Evolutionary conservation across 305 asterid species (phyloP), one percentile per base, ranked within the genome.

Genomic region (Vinca major): DNA sequence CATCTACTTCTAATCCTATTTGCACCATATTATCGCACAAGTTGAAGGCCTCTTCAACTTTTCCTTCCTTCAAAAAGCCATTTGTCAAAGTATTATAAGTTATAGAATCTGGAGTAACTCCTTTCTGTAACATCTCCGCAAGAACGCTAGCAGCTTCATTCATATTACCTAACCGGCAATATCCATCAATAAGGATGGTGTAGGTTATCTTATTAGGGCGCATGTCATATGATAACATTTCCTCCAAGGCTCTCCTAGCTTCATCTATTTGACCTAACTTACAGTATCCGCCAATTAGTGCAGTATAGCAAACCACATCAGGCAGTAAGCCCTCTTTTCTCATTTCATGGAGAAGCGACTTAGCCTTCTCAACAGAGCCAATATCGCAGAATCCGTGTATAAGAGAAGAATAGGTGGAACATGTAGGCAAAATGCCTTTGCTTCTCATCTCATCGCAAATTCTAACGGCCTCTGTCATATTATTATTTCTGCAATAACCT

Each of bases 271-370:
- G 88, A 20, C 97, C 97, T 67, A 86, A 65, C 82, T 83, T 90
- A 79, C 96, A 86, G 74, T 82, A 86, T 60, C 98, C 96, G 71
- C 85, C 80, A 33, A 92, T 81, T 47, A 92, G 73, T 39, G 96
- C 97, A 69, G 98, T 92, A 74, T 88, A 90, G 75, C 95, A 86
- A 67, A 89, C 82, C 73, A 89, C 96, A 75, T 90, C 65, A 19
- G 96, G 97, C 45, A 67, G 64, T 80, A 92, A 76, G 60, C 91
- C 86, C 50, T 86, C 89, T 67, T 65, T 80, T 74, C 78, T 79
- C 96, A 90, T 92, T 71, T 77, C 89, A 53, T 76, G 76, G 63
- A 86, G 72, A 72, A 90, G 83, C 65, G 52, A 20, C 73, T 76
- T 84, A 3, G 96, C 86, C 61, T 85, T 85, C 45, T 86, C 85